Percentiles rank a stretch among this genome's conserved stretches.
Evolutionary conservation across 257 asterid species (phyloP).

Genomic region (Solanum ahanhuiri): DNA sequence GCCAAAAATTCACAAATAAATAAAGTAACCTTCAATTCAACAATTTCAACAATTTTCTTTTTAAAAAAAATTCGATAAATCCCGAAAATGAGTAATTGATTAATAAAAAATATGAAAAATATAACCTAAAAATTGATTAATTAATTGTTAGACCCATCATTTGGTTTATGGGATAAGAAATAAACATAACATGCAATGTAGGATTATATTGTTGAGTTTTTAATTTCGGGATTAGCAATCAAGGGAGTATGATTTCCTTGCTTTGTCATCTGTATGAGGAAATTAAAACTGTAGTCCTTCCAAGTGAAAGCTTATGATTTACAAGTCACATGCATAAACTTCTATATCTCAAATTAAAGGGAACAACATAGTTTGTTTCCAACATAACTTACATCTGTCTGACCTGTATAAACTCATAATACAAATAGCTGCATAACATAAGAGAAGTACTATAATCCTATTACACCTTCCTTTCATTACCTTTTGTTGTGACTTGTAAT

Average conservation of each 20-base stretch:
- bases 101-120: too few relatives aligned
- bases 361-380: neutral
- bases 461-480: neutral
- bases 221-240: neutral
- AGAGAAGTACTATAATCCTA: neutral
- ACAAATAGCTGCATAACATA: neutral
- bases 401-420: neutral
- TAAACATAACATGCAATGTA: neutral
- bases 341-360: neutral
- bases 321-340: neutral
- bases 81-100: too few relatives aligned
- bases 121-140: neutral
- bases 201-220: neutral
- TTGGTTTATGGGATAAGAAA: neutral
- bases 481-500: neutral
- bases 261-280: neutral
- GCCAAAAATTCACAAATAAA: too few relatives aligned
- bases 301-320: neutral
- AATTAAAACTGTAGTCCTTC: neutral
- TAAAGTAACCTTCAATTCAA: too few relatives aligned
- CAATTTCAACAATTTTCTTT: too few relatives aligned
- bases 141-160: neutral
- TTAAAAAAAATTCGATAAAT: too few relatives aligned
- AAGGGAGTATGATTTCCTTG: neutral
- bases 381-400: neutral